Conservation (phyloP, 148 eudicot species). For the Linanthus parryae region DNA sequence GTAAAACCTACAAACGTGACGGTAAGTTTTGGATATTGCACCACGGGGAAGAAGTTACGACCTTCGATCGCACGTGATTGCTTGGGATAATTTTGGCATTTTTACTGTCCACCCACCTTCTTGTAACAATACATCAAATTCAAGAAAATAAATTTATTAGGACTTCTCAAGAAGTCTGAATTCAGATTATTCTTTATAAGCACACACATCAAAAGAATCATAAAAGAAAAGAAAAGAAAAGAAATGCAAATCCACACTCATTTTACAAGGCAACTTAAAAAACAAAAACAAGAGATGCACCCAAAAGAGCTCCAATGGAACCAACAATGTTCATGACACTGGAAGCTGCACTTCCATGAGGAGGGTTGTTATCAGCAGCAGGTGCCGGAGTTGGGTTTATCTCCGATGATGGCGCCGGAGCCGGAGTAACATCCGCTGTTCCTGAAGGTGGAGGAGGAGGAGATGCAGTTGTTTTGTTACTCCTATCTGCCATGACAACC, state of each 20-base stretch:
- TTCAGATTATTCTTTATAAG: too few species aligned
- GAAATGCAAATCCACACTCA: neutral
- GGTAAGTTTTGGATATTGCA: too few species aligned
- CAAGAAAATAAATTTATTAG: too few species aligned
- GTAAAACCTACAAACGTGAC: too few species aligned
- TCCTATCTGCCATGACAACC: conserved; percentile 70
- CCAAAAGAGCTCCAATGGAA: conserved; percentile 41
- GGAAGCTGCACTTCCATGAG: conserved; percentile 33
- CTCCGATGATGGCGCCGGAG: conserved; percentile 1
- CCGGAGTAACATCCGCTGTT: conserved; percentile 16
- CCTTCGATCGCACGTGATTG: too few species aligned
- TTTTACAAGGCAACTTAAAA: conserved; percentile 22
- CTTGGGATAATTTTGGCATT: too few species aligned
- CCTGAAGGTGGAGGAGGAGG: conserved; percentile 28
- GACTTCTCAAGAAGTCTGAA: too few species aligned
- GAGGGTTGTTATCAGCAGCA: conserved; percentile 18
- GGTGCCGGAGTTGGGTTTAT: conserved; percentile 40
- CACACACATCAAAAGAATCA: too few species aligned
- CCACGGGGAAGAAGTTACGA: too few species aligned
- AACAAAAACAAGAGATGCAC: conserved; percentile 42
- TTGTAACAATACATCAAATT: too few species aligned
- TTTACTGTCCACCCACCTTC: too few species aligned
- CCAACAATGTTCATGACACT: conserved; percentile 24
- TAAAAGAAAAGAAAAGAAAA: conserved; percentile 2
- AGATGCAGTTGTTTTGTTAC: conserved; percentile 6